A percentile compares a stretch with the other conserved stretches of the same genome.
phyloP scores from a whole-genome alignment of 495 filamentous ascomycete genomes.

The Xylaria intraflava region DNA sequence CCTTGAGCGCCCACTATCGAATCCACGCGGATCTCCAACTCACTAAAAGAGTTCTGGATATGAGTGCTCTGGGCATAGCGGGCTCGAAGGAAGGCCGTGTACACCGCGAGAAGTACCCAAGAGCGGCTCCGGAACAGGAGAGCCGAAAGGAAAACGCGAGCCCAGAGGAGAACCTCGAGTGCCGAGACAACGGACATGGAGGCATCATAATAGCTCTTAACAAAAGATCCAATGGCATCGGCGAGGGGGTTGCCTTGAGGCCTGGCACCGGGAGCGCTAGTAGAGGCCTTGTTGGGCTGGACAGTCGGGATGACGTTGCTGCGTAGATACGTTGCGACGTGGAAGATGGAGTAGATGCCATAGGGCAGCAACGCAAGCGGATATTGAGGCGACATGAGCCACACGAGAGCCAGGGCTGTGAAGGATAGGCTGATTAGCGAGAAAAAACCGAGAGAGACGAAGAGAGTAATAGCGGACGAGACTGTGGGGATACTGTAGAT shows the following conservation, averaged over 20 bases:
- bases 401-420: conserved; percentile 86
- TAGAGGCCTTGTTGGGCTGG: conserved; percentile 39
- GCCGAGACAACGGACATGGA: conserved; percentile 75
- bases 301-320: conserved; percentile 63
- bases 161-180: conserved; percentile 74
- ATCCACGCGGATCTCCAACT: conserved; percentile 69
- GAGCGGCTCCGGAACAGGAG: conserved; percentile 82
- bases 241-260: conserved; percentile 59
- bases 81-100: conserved; percentile 87
- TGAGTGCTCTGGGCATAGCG: conserved; percentile 87
- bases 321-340: conserved; percentile 80
- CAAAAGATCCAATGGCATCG: conserved; percentile 81
- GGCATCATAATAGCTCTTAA: conserved; percentile 94
- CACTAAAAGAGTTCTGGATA: conserved; percentile 71
- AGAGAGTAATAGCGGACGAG: neutral
- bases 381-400: conserved; percentile 88
- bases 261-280: conserved; percentile 51
- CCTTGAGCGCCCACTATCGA: conserved; percentile 75
- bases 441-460: conserved; percentile 5
- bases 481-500: too few species aligned
- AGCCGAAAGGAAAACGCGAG: conserved; percentile 70
- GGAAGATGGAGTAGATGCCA: conserved; percentile 95
- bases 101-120: conserved; percentile 78
- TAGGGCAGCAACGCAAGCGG: conserved; percentile 87
- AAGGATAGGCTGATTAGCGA: conserved; percentile 2